These are phyloP conservation scores for Coix lacrymajobi DNA, from an alignment of 176 grass and related monocot species.

Conservation along the genomic window DNA sequence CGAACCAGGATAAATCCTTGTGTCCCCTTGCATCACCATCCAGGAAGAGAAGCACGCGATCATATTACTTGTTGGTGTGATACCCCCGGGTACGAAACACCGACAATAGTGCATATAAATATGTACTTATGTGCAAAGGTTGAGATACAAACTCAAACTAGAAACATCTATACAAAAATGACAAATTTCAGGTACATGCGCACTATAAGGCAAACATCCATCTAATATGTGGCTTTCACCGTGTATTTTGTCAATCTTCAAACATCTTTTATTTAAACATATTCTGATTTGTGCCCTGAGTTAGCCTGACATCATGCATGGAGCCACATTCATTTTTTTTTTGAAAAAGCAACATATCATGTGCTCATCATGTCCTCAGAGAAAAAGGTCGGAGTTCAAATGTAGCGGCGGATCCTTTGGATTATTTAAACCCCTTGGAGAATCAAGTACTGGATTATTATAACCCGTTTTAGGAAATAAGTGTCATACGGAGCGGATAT, in stretches of 20 bases:
- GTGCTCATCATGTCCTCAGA: not conserved
- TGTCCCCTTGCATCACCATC: too few relatives aligned
- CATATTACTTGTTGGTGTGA: too few relatives aligned
- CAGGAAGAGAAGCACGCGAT: too few relatives aligned
- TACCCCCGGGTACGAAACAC: too few relatives aligned
- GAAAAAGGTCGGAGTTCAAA: constrained; percentile 19
- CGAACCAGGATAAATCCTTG: too few relatives aligned
- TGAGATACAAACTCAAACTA: not conserved
- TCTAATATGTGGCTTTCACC: too few relatives aligned
- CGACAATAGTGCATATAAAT: too few relatives aligned
- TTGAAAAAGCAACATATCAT: not conserved
- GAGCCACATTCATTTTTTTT: not conserved
- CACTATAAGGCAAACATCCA: too few relatives aligned
- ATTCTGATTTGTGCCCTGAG: not conserved
- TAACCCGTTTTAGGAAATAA: not conserved
- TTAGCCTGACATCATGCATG: not conserved
- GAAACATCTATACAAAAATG: too few relatives aligned
- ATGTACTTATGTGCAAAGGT: too few relatives aligned
- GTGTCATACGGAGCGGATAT: not conserved
- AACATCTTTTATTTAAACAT: not conserved
- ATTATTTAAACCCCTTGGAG: not conserved
- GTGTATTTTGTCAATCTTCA: not conserved
- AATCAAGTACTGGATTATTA: not conserved
- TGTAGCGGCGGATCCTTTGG: not conserved
- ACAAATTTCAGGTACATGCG: too few relatives aligned